Base-by-base conservation (phyloP, 768 basidiomycete species). In the Mrakia gelida region DNA sequence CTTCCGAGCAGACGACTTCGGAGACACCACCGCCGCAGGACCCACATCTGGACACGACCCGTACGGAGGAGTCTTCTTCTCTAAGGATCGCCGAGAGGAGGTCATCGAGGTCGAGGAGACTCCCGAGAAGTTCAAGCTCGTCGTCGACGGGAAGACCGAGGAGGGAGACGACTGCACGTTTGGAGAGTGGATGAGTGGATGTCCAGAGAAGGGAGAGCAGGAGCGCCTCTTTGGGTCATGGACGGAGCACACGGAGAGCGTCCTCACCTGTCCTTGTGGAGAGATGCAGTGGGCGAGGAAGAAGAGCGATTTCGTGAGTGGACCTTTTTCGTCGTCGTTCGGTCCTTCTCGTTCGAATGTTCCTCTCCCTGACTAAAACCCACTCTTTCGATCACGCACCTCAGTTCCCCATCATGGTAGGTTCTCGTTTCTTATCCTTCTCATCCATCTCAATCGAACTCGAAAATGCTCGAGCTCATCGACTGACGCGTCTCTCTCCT, bases 161-260 rank as follows among this genome's bases (percentile, higher is more conserved):
- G 68, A 63, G 49, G 70, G 68, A 49, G 74, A 71, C 18, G 59
- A 59, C 30, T 78, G 73, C 41, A 73, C 77, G 67, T 78, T 78
- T 84, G 93, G 92, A 38, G 91, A 95, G 82, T 97, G 94, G 94
- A 97, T 97, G 95, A 93, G 92, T 83, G 95, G 95, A 28, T 97
- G 95, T 84, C 94, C 95, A 0, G 94, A 96, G 84, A 79, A 79
- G 62, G 78, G 78, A 28, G 78, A 79, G 74, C 78, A 79, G 61
- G 78, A 75, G 23, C 67, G 67, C 43, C 70, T 77, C 21, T 78
- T 74, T 32, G 73, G 73, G 41, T 73, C 73, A 2, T 78, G 77
- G 77, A 62, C 72, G 13, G 77, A 74, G 49, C 62, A 68, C 13
- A 75, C 77, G n/a, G 77, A 78, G 54, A 32, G 61, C 59, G 43